Base-by-base conservation (phyloP, 129 eudicot genomes). In the Flaveria sonorensis region DNA sequence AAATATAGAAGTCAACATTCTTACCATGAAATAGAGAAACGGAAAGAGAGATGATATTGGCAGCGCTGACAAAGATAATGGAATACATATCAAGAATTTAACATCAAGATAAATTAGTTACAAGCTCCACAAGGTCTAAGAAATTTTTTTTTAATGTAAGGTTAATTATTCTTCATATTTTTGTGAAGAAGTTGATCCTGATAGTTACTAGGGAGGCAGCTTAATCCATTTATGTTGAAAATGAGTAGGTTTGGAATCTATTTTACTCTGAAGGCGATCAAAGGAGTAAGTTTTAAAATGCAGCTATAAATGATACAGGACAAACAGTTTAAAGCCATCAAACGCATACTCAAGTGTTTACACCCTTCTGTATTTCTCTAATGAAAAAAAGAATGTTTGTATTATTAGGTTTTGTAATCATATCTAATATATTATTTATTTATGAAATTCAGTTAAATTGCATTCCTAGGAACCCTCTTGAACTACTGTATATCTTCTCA, bases 21-120 rank as follows among this genome's bases (percentile, higher is more conserved):
- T 87, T 77, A 90, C 98, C 98, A 93, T 93, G 80, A 88, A 93
- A 77, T 93, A 90, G 67, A 93, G 91, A 77, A 85, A 93, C 1
- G 96, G 96, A 76, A 90, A 93, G 83, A 93, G 96, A 43, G 97
- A 93, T 47, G 98, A 87, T 74, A 90, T 87, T 18, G 98, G 91
- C 77, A 93, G 77, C 23, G 92, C 98, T 93, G 98, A 62, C 72
- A 72, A 84, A 60, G 59, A 70, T 71, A 68, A 36, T 24, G 32
- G 64, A 9, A 61, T 48, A 62, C 56, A 55, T 30, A 30, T 30
- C 36, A 30, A 43, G 2, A 43, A 71, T 64, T 21, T 28, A 45
- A 71, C 60, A 51, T 72, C 20, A 55, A 46, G 32, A 20, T 20
- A 71, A 14, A 66, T 20, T 59, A 7, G 10, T 59, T 2, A 13